Conservation (phyloP, 179 eudicot genomes). For the Nepenthes alata region DNA sequence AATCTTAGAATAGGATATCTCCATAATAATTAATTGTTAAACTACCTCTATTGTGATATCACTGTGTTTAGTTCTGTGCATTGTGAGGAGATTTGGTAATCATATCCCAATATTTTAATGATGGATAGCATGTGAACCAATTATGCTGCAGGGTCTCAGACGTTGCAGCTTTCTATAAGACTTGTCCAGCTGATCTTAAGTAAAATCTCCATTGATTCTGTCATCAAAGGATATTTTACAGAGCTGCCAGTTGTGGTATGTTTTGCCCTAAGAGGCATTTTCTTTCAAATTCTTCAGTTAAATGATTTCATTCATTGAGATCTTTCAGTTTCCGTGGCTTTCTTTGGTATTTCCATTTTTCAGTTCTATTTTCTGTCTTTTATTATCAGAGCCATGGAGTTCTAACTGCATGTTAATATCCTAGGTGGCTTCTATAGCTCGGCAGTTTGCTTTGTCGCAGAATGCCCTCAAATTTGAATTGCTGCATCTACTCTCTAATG, state of each 20-base stretch:
- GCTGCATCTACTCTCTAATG: constrained; percentile 49
- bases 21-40: neutral
- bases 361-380: neutral
- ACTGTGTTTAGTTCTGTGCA: too few species aligned
- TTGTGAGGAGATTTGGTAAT: neutral
- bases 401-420: neutral
- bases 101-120: neutral
- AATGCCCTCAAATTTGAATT: constrained; percentile 76
- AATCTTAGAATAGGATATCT: neutral
- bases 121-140: neutral
- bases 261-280: neutral
- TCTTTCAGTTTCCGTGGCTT: neutral
- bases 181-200: constrained; percentile 45
- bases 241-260: constrained; percentile 58
- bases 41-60: too few species aligned
- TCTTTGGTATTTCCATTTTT: constrained; percentile 13
- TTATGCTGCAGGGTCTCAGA: constrained; percentile 44
- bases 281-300: neutral
- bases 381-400: too few species aligned
- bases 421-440: constrained; percentile 48
- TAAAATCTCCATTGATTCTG: constrained; percentile 33
- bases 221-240: constrained; percentile 29
- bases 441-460: constrained; percentile 66
- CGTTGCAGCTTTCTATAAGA: constrained; percentile 44
- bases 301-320: neutral